Base-by-base conservation (phyloP, 176 grass and related monocot genomes). In the Canna indica region DNA sequence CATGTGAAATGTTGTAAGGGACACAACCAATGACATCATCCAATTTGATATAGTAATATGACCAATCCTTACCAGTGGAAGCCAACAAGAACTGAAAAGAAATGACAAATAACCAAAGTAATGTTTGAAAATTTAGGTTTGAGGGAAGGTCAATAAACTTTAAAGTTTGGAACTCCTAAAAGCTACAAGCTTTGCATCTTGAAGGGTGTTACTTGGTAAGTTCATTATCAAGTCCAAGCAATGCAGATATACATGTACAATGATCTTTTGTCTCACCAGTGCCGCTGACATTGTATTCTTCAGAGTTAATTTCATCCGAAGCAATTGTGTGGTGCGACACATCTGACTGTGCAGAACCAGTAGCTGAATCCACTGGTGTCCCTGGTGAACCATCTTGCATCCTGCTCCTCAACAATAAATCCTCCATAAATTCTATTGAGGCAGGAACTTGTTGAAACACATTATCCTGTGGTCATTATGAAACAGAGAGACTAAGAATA, bases 271-370 rank as follows among this genome's bases (percentile, higher is more conserved):
- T 68, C 85, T 90, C 62, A 87, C 85, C 73, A 84, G 53, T 69
- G 73, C 80, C 79, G 75, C 81, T 72, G 60, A 78, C 69, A 61
- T 62, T 32, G 41, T 61, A 75, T 31, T 69, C 84, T 72, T 69
- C 53, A 78, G 84, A 99, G 66, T 90, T 87, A 54, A 86, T 90
- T 80, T 90, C 94, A 74, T 97, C 88, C 38, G 70, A 83, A 45
- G 68, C 44, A 67, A 70, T 47, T 67, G 74, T 68, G 41, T 58
- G 46, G 54, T 44, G 85, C 18, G 82, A 93, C 68, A 73, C 59
- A 77, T 88, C 94, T 50, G 89, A 90, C 71, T 83, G 80, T 74
- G 76, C 84, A 67, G 90, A 90, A 32, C 33, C 53, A 77, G 69
- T 64, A 81, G 73, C 61, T 60, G 88, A 97, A 82, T 82, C 68